Conservation (phyloP, 306 rosid genomes). For the Quercus robur region DNA sequence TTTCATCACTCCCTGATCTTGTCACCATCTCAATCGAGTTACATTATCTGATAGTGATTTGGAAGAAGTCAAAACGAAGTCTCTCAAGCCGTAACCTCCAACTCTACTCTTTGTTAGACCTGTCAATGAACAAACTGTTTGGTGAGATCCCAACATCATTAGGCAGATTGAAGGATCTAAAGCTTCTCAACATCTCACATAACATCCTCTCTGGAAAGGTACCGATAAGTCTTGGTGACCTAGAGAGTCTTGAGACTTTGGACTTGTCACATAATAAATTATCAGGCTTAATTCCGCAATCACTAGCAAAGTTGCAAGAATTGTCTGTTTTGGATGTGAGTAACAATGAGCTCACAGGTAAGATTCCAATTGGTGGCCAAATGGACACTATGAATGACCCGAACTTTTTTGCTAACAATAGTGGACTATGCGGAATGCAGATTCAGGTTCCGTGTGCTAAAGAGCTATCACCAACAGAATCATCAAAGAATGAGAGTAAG, state of each 20-base stretch:
- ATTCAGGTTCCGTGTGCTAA: conserved; percentile 11
- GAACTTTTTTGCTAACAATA: conserved; percentile 27
- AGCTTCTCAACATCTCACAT: conserved; percentile 28
- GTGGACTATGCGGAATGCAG: conserved; percentile 28
- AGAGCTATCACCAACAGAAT: background rate
- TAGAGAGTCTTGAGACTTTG: conserved; percentile 26
- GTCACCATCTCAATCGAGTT: background rate
- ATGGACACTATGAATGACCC: conserved; percentile 24
- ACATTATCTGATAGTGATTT: conserved; percentile 15
- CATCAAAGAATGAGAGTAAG: background rate
- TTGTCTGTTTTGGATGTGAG: conserved; percentile 18
- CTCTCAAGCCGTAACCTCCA: conserved; percentile 15
- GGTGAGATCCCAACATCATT: conserved; percentile 20
- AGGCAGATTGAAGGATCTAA: conserved; percentile 18
- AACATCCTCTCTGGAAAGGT: conserved; percentile 23
- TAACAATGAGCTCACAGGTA: conserved; percentile 19
- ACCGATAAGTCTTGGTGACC: conserved; percentile 25
- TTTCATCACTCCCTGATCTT: background rate
- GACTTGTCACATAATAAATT: conserved; percentile 27
- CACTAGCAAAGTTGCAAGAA: conserved; percentile 8
- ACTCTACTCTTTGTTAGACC: conserved; percentile 26
- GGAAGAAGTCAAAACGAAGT: conserved; percentile 22
- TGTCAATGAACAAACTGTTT: conserved; percentile 15
- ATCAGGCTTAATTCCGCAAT: conserved; percentile 17
- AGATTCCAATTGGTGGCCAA: conserved; percentile 25